Percentiles rank a stretch among this genome's conserved stretches.
Conservation (phyloP, 2,329 filamentous ascomycete genomes). For the Monosporascus ibericus region DNA sequence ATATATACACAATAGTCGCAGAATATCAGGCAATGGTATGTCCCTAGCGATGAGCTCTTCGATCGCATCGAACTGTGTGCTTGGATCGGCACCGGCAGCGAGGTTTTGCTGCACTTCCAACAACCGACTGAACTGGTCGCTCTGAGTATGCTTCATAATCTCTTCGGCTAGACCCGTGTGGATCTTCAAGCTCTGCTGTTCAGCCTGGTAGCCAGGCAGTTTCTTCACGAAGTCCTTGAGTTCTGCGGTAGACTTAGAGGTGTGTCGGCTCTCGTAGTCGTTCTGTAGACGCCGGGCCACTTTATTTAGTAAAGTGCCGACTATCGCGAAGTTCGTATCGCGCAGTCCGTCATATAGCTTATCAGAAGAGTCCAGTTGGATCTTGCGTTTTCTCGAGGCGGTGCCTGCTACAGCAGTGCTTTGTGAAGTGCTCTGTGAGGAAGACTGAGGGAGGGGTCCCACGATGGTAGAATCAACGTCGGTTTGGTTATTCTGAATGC, state of each 20-base stretch:
- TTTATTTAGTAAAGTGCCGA: conserved; percentile 83
- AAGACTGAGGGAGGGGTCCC: conserved; percentile 59
- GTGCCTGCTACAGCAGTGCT: conserved; percentile 44
- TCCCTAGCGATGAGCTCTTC: conserved; percentile 92
- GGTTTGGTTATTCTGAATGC: conserved; percentile 85
- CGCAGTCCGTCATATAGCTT: conserved; percentile 82
- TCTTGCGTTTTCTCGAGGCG: conserved; percentile 72
- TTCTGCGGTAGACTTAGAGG: conserved; percentile 81
- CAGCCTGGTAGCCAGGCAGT: conserved; percentile 83
- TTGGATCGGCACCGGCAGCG: conserved; percentile 82
- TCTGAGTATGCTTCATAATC: conserved; percentile 86
- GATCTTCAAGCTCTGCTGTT: conserved; percentile 86
- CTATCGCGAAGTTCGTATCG: conserved; percentile 91
- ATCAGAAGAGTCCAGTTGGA: conserved; percentile 83
- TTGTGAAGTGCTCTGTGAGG: conserved; percentile 46
- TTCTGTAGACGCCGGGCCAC: conserved; percentile 77
- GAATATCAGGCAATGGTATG: conserved; percentile 70
- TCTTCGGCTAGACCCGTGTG: conserved; percentile 92
- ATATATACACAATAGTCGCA: conserved; percentile 84
- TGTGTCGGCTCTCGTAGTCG: conserved; percentile 84
- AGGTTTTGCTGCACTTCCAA: conserved; percentile 95
- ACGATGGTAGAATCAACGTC: conserved; percentile 90
- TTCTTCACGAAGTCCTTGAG: conserved; percentile 94
- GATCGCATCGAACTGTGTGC: conserved; percentile 81
- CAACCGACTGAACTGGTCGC: conserved; percentile 80